Percentiles rank a stretch among this genome's conserved stretches.
phyloP scores from a whole-genome alignment of 2,329 filamentous ascomycete genomes.

The Albifimbria verrucaria region DNA sequence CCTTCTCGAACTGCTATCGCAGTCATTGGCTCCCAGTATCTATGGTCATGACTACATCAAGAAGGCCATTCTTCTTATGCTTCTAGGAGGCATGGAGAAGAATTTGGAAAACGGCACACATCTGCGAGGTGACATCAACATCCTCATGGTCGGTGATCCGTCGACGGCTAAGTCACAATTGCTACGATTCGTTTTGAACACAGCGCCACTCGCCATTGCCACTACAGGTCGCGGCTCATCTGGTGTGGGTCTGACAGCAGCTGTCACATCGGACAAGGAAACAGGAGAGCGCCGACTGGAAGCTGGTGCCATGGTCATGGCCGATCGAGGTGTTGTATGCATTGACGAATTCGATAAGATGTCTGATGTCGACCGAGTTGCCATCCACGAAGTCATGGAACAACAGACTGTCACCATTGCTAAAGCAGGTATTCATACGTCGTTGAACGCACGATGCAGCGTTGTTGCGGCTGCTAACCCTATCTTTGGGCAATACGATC shows the following conservation, averaged over 20 bases:
- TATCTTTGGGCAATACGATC: conserved; percentile 97
- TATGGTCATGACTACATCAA: conserved; percentile 98
- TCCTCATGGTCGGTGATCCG: conserved; percentile 97
- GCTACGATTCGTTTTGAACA: conserved; percentile 94
- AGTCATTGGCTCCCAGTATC: conserved; percentile 93
- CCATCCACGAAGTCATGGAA: conserved; percentile 99
- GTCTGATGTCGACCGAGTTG: conserved; percentile 96
- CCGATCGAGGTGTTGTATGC: conserved; percentile 93
- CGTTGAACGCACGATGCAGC: conserved; percentile 92
- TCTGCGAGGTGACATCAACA: conserved; percentile 97
- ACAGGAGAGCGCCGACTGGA: conserved; percentile 93
- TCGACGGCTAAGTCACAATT: conserved; percentile 99
- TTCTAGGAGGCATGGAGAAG: conserved; percentile 95
- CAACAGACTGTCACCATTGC: conserved; percentile 99
- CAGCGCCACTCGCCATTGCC: conserved; percentile 91
- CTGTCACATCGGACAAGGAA: conserved; percentile 95
- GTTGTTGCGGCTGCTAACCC: conserved; percentile 96
- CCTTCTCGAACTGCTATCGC: conserved; percentile 86
- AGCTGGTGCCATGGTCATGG: conserved; percentile 98
- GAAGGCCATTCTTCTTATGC: conserved; percentile 92
- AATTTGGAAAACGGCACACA: conserved; percentile 98
- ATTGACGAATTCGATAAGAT: conserved; percentile 99
- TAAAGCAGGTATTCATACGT: conserved; percentile 97
- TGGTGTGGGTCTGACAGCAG: conserved; percentile 94
- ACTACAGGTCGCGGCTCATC: conserved; percentile 96